Percentiles rank a stretch among this genome's conserved stretches.
Evolutionary conservation across 257 asterid species (phyloP).

Genomic region (Mitragyna speciosa): DNA sequence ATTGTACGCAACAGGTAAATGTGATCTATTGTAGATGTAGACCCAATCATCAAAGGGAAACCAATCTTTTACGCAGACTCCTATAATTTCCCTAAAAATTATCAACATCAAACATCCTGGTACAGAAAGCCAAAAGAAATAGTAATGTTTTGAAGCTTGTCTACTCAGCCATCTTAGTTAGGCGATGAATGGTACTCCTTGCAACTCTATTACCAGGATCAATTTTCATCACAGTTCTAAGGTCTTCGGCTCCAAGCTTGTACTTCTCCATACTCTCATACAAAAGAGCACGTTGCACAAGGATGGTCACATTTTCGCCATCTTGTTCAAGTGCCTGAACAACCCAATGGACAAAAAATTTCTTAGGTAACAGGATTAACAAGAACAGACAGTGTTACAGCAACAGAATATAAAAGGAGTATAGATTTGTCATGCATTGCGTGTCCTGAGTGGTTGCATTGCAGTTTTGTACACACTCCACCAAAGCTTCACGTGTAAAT

Average conservation of each 20-base stretch:
- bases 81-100: neutral
- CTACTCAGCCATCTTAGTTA: conserved; percentile 79
- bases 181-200: conserved; percentile 86
- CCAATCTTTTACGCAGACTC: neutral
- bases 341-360: conserved; percentile 22
- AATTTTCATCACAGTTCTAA: conserved; percentile 85
- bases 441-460: neutral
- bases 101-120: neutral
- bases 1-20: neutral
- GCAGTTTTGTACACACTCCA: neutral
- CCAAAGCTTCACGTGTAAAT: neutral
- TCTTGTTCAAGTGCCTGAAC: conserved; percentile 74
- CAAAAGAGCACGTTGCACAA: conserved; percentile 93
- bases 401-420: neutral
- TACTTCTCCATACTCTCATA: conserved; percentile 98
- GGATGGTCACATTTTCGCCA: conserved; percentile 51
- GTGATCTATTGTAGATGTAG: neutral
- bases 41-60: neutral
- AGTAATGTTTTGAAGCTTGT: conserved; percentile 8
- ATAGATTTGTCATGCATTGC: neutral
- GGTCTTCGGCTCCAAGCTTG: conserved; percentile 97
- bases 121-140: conserved; percentile 9
- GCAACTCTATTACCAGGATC: conserved; percentile 91
- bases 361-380: neutral
- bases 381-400: neutral